Conservation (phyloP, 2,329 filamentous ascomycete genomes). For the Lasiodiplodia hormozganensis region DNA sequence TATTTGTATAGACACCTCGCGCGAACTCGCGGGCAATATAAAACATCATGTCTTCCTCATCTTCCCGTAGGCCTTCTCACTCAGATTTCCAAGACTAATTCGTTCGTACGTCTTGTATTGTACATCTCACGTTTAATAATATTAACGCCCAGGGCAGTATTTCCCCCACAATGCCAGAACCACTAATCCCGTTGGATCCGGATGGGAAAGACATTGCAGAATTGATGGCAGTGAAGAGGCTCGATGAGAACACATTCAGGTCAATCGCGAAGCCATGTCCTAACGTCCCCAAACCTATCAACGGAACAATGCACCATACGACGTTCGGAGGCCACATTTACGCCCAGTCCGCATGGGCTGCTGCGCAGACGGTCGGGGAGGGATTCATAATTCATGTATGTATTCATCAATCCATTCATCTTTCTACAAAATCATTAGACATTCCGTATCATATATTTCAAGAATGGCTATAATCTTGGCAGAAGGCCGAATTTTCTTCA, state of each 20-base stretch:
- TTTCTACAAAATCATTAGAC: neutral
- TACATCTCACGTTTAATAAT: neutral
- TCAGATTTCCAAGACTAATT: neutral
- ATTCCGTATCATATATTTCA: neutral
- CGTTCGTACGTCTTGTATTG: neutral
- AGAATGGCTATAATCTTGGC: neutral
- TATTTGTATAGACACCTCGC: neutral
- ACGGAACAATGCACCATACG: neutral
- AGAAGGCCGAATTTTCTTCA: neutral
- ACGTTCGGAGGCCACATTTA: neutral
- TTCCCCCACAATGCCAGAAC: neutral
- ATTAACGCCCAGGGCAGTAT: neutral
- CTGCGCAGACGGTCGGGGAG: neutral
- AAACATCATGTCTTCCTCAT: neutral
- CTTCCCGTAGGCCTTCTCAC: neutral
- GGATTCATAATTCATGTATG: neutral
- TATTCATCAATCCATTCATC: neutral
- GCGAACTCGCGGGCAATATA: neutral
- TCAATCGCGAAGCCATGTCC: neutral
- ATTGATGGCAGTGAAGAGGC: neutral
- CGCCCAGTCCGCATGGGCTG: neutral
- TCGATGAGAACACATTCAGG: conserved; percentile 1
- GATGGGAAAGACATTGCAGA: neutral
- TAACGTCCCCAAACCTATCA: neutral
- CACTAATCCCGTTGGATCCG: neutral